Evolutionary conservation across 2,329 filamentous ascomycete genomes (phyloP), one percentile per base, ranked within the genome.

Genomic region (Thielaviopsis populi): DNA sequence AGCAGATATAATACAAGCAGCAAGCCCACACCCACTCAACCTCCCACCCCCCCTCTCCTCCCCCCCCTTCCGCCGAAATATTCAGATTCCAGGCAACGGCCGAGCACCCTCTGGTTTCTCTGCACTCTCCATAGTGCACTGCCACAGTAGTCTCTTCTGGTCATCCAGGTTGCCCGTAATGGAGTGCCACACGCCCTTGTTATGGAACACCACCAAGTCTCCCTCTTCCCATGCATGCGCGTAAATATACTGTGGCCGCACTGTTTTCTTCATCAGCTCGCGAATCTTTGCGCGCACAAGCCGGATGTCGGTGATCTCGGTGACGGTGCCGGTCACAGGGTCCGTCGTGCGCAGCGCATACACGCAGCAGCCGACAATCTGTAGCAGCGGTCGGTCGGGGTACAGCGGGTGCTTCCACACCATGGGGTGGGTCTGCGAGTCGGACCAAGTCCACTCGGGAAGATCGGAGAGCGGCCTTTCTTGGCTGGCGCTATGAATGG

Each of bases 151-250:
- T 27, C 71, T 69, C 65, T 70, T 69, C 15, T 64, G 50, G 7
- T 63, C 62, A 13, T 68, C 68, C 22, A 68, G 54, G 5, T 67
- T 64, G 0, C 72, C 71, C 7, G 71, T 71, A 56, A 73, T 72
- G 43, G 67, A 70, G 62, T 73, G 72, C 69, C 69, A 68, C 7
- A 72, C 71, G 0, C 71, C 71, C 41, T 70, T 67, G 63, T 73
- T 73, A 64, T 72, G 70, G 63, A 71, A 71, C 24, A 72, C 69
- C 0, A 72, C 70, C 8, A 72, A 60, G 62, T 71, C 70, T 13
- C 71, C 71, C 41, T 71, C 69, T 11, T 68, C 65, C 68, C 69
- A 73, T 0, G 65, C 63, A 66, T 72, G 70, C 0, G 71, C 69
- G 64, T 73, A 73, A 1, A 73, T 69, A 61, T 72, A 69, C 54